These are phyloP conservation scores for Kwoniella sp. DNA, from an alignment of 768 basidiomycete species.

Conservation along the genomic window DNA sequence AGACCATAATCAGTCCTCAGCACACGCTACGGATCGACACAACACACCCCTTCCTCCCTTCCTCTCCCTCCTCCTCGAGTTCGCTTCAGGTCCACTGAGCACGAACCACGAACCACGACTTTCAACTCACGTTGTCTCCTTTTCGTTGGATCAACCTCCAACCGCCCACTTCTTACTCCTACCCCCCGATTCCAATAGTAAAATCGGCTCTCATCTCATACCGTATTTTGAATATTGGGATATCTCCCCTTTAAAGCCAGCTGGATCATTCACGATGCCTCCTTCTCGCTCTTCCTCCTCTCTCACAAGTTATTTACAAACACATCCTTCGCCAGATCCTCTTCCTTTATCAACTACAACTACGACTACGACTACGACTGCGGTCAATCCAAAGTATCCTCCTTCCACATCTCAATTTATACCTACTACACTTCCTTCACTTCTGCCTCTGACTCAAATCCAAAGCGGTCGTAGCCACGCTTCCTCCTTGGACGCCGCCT, in stretches of 20 bases:
- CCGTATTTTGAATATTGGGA: too few species aligned
- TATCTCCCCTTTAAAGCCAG: too few species aligned
- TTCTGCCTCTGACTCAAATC: too few species aligned
- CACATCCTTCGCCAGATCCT: slow-evolving; percentile 1
- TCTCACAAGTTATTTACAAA: background rate
- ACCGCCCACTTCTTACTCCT: too few species aligned
- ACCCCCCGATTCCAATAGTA: background rate
- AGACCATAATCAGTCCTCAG: background rate
- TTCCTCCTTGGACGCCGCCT: too few species aligned
- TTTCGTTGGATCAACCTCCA: background rate
- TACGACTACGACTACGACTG: too few species aligned
- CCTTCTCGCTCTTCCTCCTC: slow-evolving; percentile 6
- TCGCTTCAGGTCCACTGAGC: too few species aligned
- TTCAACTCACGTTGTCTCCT: background rate
- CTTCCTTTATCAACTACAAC: background rate
- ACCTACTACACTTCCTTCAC: slow-evolving; percentile 6
- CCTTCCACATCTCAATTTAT: slow-evolving; percentile 1
- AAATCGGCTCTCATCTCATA: background rate
- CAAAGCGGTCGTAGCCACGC: too few species aligned
- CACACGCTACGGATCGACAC: slow-evolving; percentile 12
- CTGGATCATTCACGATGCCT: slow-evolving; percentile 6
- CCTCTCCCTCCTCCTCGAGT: background rate
- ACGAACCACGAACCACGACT: too few species aligned
- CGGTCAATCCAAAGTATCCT: slow-evolving; percentile 4
- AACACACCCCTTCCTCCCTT: background rate